Evolutionary conservation across 2,329 filamentous ascomycete genomes (phyloP), one percentile per base, ranked within the genome.

Genomic region (Claviceps quebecensis): DNA sequence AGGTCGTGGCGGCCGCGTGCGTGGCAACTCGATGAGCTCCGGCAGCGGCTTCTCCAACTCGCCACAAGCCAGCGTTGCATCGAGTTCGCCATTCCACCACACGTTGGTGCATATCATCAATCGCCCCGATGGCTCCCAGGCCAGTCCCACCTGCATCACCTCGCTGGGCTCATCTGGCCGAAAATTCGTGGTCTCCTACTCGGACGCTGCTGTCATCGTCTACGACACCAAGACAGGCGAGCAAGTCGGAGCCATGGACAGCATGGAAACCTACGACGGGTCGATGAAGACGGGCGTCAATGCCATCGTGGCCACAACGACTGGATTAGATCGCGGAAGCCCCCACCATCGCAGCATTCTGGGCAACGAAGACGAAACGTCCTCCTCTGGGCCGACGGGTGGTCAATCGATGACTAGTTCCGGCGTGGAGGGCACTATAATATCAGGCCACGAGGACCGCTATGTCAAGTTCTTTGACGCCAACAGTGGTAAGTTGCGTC

Each of bases 401-500:
- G 86, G 75, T 38, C 70, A 75, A 36, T 72, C 73, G 0, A 75
- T 75, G 70, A 83, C 83, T 7, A 85, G 83, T 49, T 87, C 84
- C 52, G 86, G 86, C 37, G 83, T 95, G 1, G 90, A 96, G 67
- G 93, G 93, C 13, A 87, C 94, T 22, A 86, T 98, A 53, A 96
- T 98, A 57, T 94, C 87, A 55, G 93, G 93, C 57, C 91, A 98
- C 64, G 93, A 98, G 72, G 93, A 98, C 70, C 83, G 87, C 59
- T 96, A 89, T 62, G 89, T 98, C 59, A 79, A 91, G 58, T 95
- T 98, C 75, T 98, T 95, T 66, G 93, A 98, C 73, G 93, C 93
- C 56, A 97, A 98, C 65, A 95, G 88, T 70, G 93, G 93, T 97
- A 84, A 69, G 87, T 80, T 19, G 11, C 4, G 19, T 34, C 19